These are phyloP conservation scores for Pleurotus platypus DNA, from an alignment of 768 basidiomycete species.

Conservation along the genomic window DNA sequence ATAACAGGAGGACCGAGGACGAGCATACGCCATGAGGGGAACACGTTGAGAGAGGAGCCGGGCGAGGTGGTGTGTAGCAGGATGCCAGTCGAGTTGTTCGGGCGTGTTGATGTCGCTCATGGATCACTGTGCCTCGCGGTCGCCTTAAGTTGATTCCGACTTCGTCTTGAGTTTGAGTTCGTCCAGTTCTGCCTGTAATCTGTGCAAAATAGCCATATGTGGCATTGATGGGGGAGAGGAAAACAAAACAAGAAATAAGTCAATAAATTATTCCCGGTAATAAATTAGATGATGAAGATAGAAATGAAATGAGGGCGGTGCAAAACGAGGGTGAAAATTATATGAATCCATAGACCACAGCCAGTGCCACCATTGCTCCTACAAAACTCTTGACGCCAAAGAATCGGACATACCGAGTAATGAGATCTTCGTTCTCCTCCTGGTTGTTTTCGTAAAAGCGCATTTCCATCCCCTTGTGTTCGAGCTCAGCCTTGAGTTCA, in stretches of 20 bases:
- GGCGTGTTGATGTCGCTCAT: neutral
- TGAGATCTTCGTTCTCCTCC: slow-evolving; percentile 71
- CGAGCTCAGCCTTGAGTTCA: slow-evolving; percentile 58
- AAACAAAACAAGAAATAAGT: slow-evolving; percentile 20
- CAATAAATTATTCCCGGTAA: slow-evolving; percentile 32
- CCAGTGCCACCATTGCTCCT: slow-evolving; percentile 48
- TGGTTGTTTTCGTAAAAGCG: slow-evolving; percentile 75
- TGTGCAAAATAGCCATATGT: slow-evolving; percentile 24
- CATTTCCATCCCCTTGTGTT: slow-evolving; percentile 78
- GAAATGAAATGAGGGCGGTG: slow-evolving; percentile 44
- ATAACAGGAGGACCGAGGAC: neutral
- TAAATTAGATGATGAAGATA: slow-evolving; percentile 12
- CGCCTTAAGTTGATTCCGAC: slow-evolving; percentile 17
- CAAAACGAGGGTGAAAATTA: slow-evolving; percentile 24
- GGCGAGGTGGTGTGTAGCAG: too few species aligned
- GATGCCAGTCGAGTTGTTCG: too few species aligned
- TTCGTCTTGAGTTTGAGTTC: slow-evolving; percentile 37
- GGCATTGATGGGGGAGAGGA: slow-evolving; percentile 15
- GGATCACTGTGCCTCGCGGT: slow-evolving; percentile 7
- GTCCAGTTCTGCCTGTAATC: slow-evolving; percentile 68
- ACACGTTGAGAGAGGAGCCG: neutral
- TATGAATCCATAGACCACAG: slow-evolving; percentile 50
- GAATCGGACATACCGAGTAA: slow-evolving; percentile 72
- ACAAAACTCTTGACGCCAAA: slow-evolving; percentile 58
- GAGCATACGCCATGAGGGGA: neutral